These are phyloP conservation scores for Hanseniaspora uvarum DNA, from an alignment of 1,139 yeast genomes.

Conservation along the genomic window DNA sequence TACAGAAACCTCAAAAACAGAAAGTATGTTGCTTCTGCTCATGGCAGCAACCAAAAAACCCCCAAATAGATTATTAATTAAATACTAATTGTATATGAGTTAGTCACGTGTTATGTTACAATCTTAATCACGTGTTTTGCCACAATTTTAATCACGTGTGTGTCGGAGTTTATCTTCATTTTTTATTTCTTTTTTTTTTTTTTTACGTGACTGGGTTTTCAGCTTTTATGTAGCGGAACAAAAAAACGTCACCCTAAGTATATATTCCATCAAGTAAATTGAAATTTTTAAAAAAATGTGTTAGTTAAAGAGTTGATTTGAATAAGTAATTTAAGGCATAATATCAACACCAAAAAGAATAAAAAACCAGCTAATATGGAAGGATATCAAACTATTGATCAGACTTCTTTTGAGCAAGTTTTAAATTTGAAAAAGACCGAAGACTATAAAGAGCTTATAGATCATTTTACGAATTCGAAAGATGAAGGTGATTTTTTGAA, in stretches of 20 bases:
- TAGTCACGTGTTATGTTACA: too few relatives aligned
- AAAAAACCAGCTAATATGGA: background rate
- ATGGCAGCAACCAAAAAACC: conserved; percentile 29
- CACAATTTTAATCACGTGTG: background rate
- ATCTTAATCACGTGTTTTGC: too few relatives aligned
- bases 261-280: too few relatives aligned
- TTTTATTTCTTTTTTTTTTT: background rate
- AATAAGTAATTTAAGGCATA: background rate
- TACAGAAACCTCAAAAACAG: conserved; percentile 10
- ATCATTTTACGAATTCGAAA: conserved; percentile 24
- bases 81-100: background rate
- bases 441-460: conserved; percentile 29
- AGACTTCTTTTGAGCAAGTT: conserved; percentile 28
- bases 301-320: background rate
- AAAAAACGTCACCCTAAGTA: background rate
- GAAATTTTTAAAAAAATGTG: background rate
- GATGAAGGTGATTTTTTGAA: conserved; percentile 23
- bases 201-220: background rate
- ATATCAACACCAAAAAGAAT: background rate
- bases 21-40: conserved; percentile 13
- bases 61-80: background rate
- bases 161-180: background rate
- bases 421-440: conserved; percentile 28
- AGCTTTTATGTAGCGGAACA: background rate
- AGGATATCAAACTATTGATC: conserved; percentile 19